Percentiles rank a stretch among this genome's conserved stretches.
phyloP scores from a whole-genome alignment of 257 asterid genomes.

The Henckelia pumila region DNA sequence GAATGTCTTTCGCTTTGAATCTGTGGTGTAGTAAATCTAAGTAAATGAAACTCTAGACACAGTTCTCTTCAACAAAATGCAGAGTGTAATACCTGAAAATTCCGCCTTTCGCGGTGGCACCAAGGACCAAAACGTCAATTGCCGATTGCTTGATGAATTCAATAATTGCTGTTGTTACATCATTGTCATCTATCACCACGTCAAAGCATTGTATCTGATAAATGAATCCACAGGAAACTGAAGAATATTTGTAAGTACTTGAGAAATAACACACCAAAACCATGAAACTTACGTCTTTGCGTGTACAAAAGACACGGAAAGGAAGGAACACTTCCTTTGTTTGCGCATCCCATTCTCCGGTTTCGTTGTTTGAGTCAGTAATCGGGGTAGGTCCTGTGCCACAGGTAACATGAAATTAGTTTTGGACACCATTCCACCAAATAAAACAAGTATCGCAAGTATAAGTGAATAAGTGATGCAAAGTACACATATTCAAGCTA shows the following conservation, averaged over 20 bases:
- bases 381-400: conserved; percentile 43
- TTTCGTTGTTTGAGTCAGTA: conserved; percentile 35
- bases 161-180: conserved; percentile 38
- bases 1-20: conserved; percentile 76
- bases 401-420: background rate
- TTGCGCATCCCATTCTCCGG: conserved; percentile 39
- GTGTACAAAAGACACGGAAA: conserved; percentile 70
- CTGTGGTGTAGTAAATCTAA: conserved; percentile 36
- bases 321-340: conserved; percentile 72
- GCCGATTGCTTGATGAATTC: conserved; percentile 43
- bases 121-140: conserved; percentile 50
- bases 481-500: background rate
- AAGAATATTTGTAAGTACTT: background rate
- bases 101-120: conserved; percentile 47
- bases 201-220: conserved; percentile 55
- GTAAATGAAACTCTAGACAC: background rate
- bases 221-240: conserved; percentile 9
- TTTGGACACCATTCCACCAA: background rate
- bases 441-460: background rate
- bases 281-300: conserved; percentile 55
- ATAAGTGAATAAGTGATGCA: no score
- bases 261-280: background rate
- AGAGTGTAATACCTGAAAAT: conserved; percentile 56
- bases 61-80: background rate
- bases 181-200: conserved; percentile 42